Evolutionary conservation across 306 rosid genomes (phyloP).

Genomic region (Gleditsia sinensis): DNA sequence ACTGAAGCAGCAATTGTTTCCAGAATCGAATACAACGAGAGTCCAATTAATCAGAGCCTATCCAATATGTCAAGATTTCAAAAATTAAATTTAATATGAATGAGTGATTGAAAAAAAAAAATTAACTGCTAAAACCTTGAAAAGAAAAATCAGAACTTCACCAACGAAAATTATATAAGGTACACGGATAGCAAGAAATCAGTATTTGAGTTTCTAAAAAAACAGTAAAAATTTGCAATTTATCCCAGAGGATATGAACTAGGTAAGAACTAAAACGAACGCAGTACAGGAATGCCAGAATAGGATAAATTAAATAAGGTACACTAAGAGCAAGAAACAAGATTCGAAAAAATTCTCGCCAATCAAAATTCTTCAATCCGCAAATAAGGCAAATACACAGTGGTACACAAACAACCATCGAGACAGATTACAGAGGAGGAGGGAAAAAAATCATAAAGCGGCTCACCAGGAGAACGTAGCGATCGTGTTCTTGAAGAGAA

Average conservation of each 20-base stretch:
- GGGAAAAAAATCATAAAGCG: background rate
- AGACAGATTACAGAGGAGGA: background rate
- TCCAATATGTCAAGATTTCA: background rate
- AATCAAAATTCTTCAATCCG: background rate
- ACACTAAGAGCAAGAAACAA: background rate
- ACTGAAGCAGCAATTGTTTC: background rate
- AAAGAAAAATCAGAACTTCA: background rate
- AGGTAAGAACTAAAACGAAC: background rate
- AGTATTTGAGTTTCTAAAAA: background rate
- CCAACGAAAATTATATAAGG: background rate
- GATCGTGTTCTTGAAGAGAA: background rate
- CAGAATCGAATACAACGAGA: background rate
- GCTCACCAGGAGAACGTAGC: constrained; percentile 21
- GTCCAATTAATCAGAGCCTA: background rate
- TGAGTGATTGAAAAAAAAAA: background rate
- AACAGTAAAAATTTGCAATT: background rate
- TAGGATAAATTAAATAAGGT: background rate
- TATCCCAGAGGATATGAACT: background rate
- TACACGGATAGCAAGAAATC: background rate
- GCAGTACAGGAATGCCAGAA: background rate
- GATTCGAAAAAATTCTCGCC: background rate
- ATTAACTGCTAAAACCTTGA: background rate
- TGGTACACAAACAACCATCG: background rate
- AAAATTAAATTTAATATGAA: background rate
- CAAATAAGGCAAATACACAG: background rate